Conservation (phyloP, 768 basidiomycete genomes). For the Lyophyllum decastes region DNA sequence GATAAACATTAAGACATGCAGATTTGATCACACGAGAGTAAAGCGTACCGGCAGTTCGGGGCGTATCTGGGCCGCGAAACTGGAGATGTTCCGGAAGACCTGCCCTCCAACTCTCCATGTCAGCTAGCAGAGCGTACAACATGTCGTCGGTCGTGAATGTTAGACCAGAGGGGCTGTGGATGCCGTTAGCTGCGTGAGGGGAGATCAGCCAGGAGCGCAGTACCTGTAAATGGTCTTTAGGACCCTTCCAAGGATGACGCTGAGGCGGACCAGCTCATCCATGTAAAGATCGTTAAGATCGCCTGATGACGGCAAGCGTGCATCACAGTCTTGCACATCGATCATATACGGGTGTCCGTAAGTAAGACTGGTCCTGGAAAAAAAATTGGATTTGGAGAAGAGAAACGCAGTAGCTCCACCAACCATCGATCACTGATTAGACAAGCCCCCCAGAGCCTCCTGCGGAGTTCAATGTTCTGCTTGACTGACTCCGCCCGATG, state of each 20-base stretch:
- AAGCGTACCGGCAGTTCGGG: conserved; percentile 65
- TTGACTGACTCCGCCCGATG: conserved; percentile 90
- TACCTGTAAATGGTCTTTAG: conserved; percentile 93
- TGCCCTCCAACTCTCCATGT: conserved; percentile 77
- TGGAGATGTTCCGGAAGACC: conserved; percentile 76
- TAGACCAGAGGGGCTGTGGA: conserved; percentile 78
- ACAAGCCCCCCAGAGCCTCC: conserved; percentile 93
- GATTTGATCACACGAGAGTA: background rate
- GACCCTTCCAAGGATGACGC: conserved; percentile 88
- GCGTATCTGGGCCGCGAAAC: conserved; percentile 71
- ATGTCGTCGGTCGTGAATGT: conserved; percentile 83
- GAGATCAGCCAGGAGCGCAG: conserved; percentile 7
- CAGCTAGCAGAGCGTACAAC: conserved; percentile 60
- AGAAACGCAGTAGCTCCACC: conserved; percentile 20
- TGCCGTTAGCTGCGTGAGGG: conserved; percentile 1
- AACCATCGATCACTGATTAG: conserved; percentile 95
- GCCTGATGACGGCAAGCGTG: conserved; percentile 87
- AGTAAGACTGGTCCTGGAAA: conserved; percentile 74
- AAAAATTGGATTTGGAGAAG: background rate
- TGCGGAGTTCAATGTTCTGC: conserved; percentile 80
- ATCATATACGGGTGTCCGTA: conserved; percentile 97
- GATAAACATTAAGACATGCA: background rate
- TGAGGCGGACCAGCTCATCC: conserved; percentile 89
- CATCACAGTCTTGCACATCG: conserved; percentile 95
- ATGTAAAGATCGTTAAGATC: conserved; percentile 79